Evolutionary conservation across 179 eudicot genomes (phyloP).

Genomic region (Dionaea muscipula): DNA sequence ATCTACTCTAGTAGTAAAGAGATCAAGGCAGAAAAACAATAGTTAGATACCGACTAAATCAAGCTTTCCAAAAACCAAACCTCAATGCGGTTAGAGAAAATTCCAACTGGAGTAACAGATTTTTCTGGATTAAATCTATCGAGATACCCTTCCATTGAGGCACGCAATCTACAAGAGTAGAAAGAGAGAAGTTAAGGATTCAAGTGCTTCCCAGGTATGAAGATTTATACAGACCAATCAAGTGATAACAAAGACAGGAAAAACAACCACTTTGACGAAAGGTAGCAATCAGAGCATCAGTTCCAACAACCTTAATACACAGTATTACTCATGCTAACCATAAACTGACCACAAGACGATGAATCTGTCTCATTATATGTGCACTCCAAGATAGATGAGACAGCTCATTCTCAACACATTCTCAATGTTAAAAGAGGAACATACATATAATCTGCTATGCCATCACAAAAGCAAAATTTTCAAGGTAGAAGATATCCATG

Average conservation of each 20-base stretch:
- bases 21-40: not conserved
- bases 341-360: too few species aligned
- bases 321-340: too few species aligned
- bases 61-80: slow-evolving; percentile 33
- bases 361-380: too few species aligned
- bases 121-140: slow-evolving; percentile 65
- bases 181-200: slow-evolving; percentile 8
- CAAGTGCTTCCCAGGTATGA: not conserved
- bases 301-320: too few species aligned
- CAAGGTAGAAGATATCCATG: too few species aligned
- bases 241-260: not conserved
- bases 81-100: slow-evolving; percentile 71
- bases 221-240: not conserved
- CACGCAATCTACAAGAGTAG: slow-evolving; percentile 49
- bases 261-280: not conserved
- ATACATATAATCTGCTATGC: too few species aligned
- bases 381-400: too few species aligned
- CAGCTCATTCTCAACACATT: too few species aligned
- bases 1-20: not conserved
- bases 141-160: slow-evolving; percentile 80
- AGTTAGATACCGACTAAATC: not conserved
- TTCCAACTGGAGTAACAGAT: slow-evolving; percentile 71
- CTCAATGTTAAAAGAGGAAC: too few species aligned
- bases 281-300: too few species aligned
- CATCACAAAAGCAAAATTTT: too few species aligned